A percentile compares a stretch with the other conserved stretches of the same genome.
These are phyloP conservation scores for Schoenoplectus tabernaemontani DNA, from an alignment of 202 grass and related monocot genomes.

Conservation along the genomic window DNA sequence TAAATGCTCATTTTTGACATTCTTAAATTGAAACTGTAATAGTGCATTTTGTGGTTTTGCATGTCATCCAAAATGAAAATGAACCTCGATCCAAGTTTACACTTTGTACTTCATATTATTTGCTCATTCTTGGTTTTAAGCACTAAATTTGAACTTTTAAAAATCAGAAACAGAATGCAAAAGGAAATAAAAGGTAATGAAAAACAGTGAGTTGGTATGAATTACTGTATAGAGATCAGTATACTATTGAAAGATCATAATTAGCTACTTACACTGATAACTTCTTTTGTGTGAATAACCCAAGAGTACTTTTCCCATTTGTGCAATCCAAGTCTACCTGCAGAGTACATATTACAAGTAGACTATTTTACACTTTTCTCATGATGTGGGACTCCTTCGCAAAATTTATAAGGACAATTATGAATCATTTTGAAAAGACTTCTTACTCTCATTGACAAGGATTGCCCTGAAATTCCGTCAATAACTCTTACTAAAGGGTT, in stretches of 20 bases:
- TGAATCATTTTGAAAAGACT: not conserved
- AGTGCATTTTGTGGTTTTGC: not conserved
- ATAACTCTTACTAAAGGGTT: conserved; percentile 59
- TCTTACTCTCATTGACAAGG: conserved; percentile 75
- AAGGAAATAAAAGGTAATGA: not conserved
- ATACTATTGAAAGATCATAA: not conserved
- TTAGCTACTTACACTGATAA: conserved; percentile 61
- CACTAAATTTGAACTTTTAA: not conserved
- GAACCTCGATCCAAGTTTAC: not conserved
- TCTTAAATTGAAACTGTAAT: not conserved
- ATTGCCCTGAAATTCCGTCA: conserved; percentile 59
- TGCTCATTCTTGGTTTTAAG: conserved; percentile 1
- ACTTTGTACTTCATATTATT: not conserved
- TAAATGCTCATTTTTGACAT: conserved; percentile 6
- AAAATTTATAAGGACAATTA: not conserved
- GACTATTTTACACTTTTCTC: not conserved
- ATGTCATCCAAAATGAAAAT: not conserved
- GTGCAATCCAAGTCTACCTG: conserved; percentile 77
- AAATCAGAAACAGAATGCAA: not conserved
- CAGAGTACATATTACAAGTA: not conserved
- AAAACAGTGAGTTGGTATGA: not conserved
- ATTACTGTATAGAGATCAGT: not conserved
- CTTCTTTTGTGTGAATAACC: conserved; percentile 66
- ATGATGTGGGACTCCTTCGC: not conserved
- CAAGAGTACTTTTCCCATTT: conserved; percentile 49